Percentiles rank a stretch among this genome's conserved stretches.
Evolutionary conservation across 1,284 basidiomycete genomes (phyloP).

Genomic region (Rhodotorula sp.): DNA sequence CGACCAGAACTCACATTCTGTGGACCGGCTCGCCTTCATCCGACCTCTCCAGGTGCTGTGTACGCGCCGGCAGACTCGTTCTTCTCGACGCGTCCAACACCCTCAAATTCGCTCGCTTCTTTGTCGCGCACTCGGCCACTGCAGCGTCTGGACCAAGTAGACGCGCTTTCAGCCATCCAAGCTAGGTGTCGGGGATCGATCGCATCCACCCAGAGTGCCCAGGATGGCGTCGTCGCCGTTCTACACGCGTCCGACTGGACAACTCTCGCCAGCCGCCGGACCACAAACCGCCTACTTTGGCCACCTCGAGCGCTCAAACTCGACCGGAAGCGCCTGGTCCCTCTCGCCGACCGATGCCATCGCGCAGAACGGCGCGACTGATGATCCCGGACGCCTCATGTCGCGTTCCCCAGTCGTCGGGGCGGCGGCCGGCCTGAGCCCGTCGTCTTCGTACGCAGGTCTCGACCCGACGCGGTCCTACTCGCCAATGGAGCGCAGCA

Average conservation of each 20-base stretch:
- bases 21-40: not conserved
- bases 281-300: not conserved
- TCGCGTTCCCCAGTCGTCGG: not conserved
- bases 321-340: not conserved
- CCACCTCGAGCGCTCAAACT: slow-evolving; percentile 3
- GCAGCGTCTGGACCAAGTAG: too few species aligned
- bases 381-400: not conserved
- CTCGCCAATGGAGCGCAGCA: slow-evolving; percentile 25
- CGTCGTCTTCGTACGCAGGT: not conserved
- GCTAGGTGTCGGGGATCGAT: not conserved
- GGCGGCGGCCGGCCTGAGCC: slow-evolving; percentile 1
- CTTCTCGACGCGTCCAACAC: not conserved
- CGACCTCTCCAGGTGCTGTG: not conserved
- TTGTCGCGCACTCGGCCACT: not conserved
- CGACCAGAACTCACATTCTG: too few species aligned
- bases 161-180: too few species aligned
- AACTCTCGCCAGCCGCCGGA: not conserved
- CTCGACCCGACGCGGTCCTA: slow-evolving; percentile 22
- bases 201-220: not conserved
- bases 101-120: not conserved
- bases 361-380: not conserved
- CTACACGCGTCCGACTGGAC: not conserved
- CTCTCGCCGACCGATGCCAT: not conserved
- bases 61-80: not conserved
- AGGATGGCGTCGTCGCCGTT: not conserved